phyloP scores from a whole-genome alignment of 768 basidiomycete species.

The Cystobasidium ongulense region DNA sequence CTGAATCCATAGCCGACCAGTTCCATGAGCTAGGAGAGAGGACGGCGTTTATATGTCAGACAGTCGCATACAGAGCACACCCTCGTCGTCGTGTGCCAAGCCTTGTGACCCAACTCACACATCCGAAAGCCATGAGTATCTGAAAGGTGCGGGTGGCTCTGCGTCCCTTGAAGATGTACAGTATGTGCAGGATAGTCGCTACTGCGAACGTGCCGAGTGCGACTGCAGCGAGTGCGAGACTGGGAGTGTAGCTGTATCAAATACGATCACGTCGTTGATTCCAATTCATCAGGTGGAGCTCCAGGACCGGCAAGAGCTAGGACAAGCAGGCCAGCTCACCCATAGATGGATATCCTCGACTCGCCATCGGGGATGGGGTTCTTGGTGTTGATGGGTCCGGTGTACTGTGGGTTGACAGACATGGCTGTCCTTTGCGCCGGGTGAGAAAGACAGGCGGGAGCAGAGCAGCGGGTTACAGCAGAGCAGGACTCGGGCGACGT shows the following conservation, averaged over 20 bases:
- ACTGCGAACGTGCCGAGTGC: conserved; percentile 42
- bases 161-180: conserved; percentile 25
- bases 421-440: too few relatives aligned
- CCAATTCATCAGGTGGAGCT: too few relatives aligned
- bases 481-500: too few relatives aligned
- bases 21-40: conserved; percentile 41
- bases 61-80: too few relatives aligned
- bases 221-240: conserved; percentile 38
- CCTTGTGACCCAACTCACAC: conserved; percentile 37
- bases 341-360: conserved; percentile 42
- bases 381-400: conserved; percentile 12
- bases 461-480: too few relatives aligned
- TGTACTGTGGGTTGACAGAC: conserved; percentile 6
- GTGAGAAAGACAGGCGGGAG: too few relatives aligned
- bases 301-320: not conserved
- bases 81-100: too few relatives aligned
- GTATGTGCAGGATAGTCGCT: conserved; percentile 36
- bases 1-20: conserved; percentile 44
- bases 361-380: conserved; percentile 39
- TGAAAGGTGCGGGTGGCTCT: conserved; percentile 43
- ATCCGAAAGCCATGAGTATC: conserved; percentile 41
- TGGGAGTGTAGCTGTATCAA: conserved; percentile 16
- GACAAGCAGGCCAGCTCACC: conserved; percentile 41
- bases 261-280: not conserved
- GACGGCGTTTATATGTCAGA: not conserved